phyloP scores from a whole-genome alignment of 805 yeast genomes.

The Brettanomyces sp. region DNA sequence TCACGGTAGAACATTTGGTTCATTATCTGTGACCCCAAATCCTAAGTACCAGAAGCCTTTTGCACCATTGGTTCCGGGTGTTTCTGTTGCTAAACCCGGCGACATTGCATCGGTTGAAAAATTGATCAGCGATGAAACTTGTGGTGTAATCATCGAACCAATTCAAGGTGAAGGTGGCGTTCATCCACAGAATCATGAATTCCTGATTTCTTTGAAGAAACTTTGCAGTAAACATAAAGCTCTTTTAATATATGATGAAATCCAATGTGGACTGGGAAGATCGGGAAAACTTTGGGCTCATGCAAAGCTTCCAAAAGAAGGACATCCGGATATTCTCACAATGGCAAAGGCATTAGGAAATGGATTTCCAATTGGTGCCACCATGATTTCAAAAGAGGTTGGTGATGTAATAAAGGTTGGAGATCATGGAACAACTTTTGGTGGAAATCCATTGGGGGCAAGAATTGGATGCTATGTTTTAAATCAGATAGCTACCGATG shows the following conservation, averaged over 20 bases:
- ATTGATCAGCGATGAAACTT: constrained; percentile 53
- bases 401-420: constrained; percentile 72
- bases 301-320: constrained; percentile 57
- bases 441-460: constrained; percentile 92
- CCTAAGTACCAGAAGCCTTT: constrained; percentile 90
- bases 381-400: constrained; percentile 73
- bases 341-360: constrained; percentile 95
- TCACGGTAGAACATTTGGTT: constrained; percentile 95
- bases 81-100: constrained; percentile 54
- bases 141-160: constrained; percentile 94
- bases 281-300: constrained; percentile 94
- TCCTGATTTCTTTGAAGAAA: constrained; percentile 54
- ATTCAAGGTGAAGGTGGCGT: constrained; percentile 98
- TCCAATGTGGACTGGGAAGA: constrained; percentile 94
- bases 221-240: constrained; percentile 64
- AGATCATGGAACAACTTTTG: constrained; percentile 96
- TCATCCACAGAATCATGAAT: constrained; percentile 53
- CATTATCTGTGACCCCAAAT: constrained; percentile 85
- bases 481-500: constrained; percentile 49
- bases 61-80: constrained; percentile 86
- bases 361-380: constrained; percentile 94
- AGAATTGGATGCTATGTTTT: constrained; percentile 74
- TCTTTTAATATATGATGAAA: constrained; percentile 83
- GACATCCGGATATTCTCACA: constrained; percentile 91
- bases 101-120: constrained; percentile 51